Base-by-base conservation (phyloP, 2,329 filamentous ascomycete genomes). In the Cytospora piceicola region DNA sequence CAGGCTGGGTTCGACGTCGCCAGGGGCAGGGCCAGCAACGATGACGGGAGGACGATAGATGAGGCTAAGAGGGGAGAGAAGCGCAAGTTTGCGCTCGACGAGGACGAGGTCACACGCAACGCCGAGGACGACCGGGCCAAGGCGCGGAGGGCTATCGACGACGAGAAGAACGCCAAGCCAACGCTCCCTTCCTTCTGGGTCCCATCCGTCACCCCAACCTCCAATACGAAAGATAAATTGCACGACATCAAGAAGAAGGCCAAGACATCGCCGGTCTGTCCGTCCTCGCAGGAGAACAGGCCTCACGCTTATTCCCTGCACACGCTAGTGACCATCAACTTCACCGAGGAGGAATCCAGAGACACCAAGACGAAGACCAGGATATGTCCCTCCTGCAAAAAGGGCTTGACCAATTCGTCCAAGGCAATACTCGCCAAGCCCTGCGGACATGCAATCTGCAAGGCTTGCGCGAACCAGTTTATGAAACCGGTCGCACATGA, bases 361-460 rank as follows among this genome's bases (percentile, higher is more conserved):
- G 80, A 73, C 15, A 73, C 76, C 1, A 76, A 85, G 54, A 79
- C 78, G 46, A 75, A 74, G 62, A 76, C 74, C 61, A 77, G 79
- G 68, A 73, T 90, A 58, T 99, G 94, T 76, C 95, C 95, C 0
- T 90, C 90, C 55, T 99, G 94, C 78, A 88, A 90, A 70, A 97
- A 96, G 77, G 84, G 81, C 1, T 82, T 98, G 15, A 90, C 87
- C 56, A 98, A 98, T 74, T 85, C 91, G 3, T 91, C 91, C 4
- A 92, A 90, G 74, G 92, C 94, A 0, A 87, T 94, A 75, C 81
- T 97, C 60, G 89, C 92, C 2, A 94, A 92, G 75, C 91, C 92
- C 0, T 99, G 94, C 73, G 94, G 94, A 0, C 94, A 99, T 75
- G 93, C 98, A 0, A 78, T 97, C 27, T 99, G 94, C 77, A 90